A percentile compares a stretch with the other conserved stretches of the same genome.
These are phyloP conservation scores for Rhodotorula mucilaginosa DNA, from an alignment of 1,284 basidiomycete genomes.

Conservation along the genomic window DNA sequence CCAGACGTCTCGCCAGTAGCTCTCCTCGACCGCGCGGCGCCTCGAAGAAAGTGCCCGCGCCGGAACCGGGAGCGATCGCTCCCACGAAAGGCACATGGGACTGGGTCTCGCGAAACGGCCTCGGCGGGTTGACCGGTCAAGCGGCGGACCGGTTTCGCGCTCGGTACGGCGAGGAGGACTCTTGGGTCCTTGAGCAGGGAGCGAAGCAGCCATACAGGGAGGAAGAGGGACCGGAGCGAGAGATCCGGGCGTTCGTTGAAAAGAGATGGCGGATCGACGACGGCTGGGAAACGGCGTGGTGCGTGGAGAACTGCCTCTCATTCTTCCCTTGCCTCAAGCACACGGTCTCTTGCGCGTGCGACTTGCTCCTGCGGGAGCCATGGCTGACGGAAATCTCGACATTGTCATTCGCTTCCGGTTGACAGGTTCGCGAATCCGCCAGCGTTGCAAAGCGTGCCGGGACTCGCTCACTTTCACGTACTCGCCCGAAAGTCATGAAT, in stretches of 20 bases:
- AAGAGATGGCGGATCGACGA: slow-evolving; percentile 60
- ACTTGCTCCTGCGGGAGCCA: too few relatives aligned
- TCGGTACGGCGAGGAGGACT: neutral
- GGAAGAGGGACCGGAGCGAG: slow-evolving; percentile 59
- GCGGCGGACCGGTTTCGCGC: slow-evolving; percentile 48
- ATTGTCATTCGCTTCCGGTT: neutral
- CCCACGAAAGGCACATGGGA: slow-evolving; percentile 35
- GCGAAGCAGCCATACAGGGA: slow-evolving; percentile 44
- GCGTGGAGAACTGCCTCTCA: slow-evolving; percentile 52
- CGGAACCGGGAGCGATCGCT: neutral
- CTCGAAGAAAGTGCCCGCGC: too few relatives aligned
- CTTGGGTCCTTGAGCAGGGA: neutral
- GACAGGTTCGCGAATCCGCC: slow-evolving; percentile 38
- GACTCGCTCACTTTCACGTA: slow-evolving; percentile 73
- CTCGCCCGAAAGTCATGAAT: slow-evolving; percentile 55
- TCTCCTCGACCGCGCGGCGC: neutral
- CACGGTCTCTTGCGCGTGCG: neutral
- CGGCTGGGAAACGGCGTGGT: slow-evolving; percentile 80
- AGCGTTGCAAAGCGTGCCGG: slow-evolving; percentile 73
- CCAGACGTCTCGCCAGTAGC: neutral
- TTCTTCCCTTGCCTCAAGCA: slow-evolving; percentile 2
- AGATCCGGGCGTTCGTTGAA: slow-evolving; percentile 61
- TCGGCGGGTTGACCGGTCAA: slow-evolving; percentile 71
- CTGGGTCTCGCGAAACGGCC: slow-evolving; percentile 51
- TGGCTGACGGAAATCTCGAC: too few relatives aligned